Conservation (phyloP, 257 asterid species). For the Lavandula angustifolia region DNA sequence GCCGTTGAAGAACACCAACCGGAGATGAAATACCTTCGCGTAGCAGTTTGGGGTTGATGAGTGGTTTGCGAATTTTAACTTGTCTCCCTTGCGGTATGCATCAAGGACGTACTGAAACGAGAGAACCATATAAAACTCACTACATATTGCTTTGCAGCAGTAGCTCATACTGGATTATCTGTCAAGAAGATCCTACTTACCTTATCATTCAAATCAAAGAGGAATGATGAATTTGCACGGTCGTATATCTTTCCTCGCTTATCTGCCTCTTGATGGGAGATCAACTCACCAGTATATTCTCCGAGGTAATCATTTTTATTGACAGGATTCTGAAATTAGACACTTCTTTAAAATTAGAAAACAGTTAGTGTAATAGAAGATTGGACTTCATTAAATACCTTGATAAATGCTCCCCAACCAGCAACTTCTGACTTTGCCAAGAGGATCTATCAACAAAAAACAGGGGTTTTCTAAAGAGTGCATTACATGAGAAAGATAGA, state of each 20-base stretch:
- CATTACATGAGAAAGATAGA: slow-evolving; percentile 16
- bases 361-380: slow-evolving; percentile 18
- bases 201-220: slow-evolving; percentile 87
- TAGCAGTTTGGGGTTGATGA: slow-evolving; percentile 90
- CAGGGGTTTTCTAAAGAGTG: slow-evolving; percentile 1
- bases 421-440: slow-evolving; percentile 84
- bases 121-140: slow-evolving; percentile 3
- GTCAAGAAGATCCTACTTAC: slow-evolving; percentile 42
- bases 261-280: slow-evolving; percentile 96
- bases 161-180: background rate
- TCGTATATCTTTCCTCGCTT: slow-evolving; percentile 95
- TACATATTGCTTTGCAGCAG: no score
- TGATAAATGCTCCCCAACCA: slow-evolving; percentile 98
- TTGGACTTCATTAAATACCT: slow-evolving; percentile 47
- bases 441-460: slow-evolving; percentile 55
- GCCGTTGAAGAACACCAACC: slow-evolving; percentile 8
- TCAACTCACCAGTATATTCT: slow-evolving; percentile 94
- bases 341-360: slow-evolving; percentile 7
- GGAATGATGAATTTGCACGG: slow-evolving; percentile 91
- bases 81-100: slow-evolving; percentile 95
- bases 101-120: slow-evolving; percentile 84
- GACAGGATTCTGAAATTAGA: slow-evolving; percentile 62
- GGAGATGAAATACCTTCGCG: slow-evolving; percentile 67
- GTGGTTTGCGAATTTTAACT: slow-evolving; percentile 95
- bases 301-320: slow-evolving; percentile 94